Percentiles rank a stretch among this genome's conserved stretches.
phyloP scores from a whole-genome alignment of 2,329 filamentous ascomycete genomes.

The Alternaria triticina region DNA sequence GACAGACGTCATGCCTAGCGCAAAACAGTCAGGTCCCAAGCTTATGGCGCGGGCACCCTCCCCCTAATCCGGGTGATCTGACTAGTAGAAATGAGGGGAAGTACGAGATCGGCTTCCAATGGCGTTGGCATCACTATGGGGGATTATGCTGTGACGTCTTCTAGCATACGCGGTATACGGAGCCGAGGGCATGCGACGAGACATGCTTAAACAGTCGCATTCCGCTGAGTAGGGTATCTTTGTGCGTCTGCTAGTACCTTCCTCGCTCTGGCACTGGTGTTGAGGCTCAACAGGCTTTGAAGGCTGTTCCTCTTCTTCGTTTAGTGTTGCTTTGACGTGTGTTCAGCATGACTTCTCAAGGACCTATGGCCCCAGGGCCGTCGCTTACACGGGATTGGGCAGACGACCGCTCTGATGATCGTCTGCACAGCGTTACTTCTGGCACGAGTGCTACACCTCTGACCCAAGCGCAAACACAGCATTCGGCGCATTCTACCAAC shows the following conservation, averaged over 20 bases:
- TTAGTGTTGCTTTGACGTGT: neutral
- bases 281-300: neutral
- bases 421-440: constrained; percentile 15
- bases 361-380: constrained; percentile 23
- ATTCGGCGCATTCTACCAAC: constrained; percentile 18
- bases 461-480: constrained; percentile 25
- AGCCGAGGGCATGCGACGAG: constrained; percentile 5
- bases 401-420: constrained; percentile 13
- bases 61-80: neutral
- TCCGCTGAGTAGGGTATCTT: neutral
- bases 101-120: constrained; percentile 10
- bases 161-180: neutral
- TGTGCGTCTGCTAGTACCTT: neutral
- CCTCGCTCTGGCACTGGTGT: neutral
- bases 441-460: constrained; percentile 17
- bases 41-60: constrained; percentile 12
- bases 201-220: constrained; percentile 8
- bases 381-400: constrained; percentile 30
- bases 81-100: constrained; percentile 15
- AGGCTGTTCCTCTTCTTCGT: neutral
- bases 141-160: constrained; percentile 19
- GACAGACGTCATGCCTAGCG: constrained; percentile 22
- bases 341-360: constrained; percentile 11
- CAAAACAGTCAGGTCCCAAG: constrained; percentile 8
- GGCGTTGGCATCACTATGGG: neutral